A percentile compares a stretch with the other conserved stretches of the same genome.
phyloP scores from a whole-genome alignment of 768 basidiomycete genomes.

The Naematelia encephala region DNA sequence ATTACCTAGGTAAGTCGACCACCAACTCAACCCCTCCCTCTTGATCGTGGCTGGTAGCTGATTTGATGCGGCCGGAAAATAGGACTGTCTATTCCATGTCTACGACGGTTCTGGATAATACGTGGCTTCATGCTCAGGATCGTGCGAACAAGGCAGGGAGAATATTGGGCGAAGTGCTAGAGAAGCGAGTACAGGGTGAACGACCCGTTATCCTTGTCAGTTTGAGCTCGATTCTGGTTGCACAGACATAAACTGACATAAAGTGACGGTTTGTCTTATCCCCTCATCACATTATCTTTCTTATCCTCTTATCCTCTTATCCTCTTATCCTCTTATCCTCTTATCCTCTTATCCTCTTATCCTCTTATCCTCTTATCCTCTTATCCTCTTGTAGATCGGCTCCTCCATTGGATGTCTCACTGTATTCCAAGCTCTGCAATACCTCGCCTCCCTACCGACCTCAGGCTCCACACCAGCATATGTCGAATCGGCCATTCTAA shows the following conservation, averaged over 20 bases:
- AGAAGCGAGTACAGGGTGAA: slow-evolving; percentile 54
- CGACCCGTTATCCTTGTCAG: slow-evolving; percentile 53
- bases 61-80: not conserved
- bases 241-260: slow-evolving; percentile 1
- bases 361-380: not conserved
- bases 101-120: slow-evolving; percentile 47
- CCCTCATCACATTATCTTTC: not conserved
- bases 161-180: slow-evolving; percentile 54
- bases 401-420: slow-evolving; percentile 54
- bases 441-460: slow-evolving; percentile 40
- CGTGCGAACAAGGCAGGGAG: slow-evolving; percentile 54
- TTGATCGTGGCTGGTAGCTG: not conserved
- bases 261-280: no score
- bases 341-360: not conserved
- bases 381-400: slow-evolving; percentile 52
- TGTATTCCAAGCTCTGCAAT: slow-evolving; percentile 49
- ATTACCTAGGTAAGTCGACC: slow-evolving; percentile 38
- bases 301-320: not conserved
- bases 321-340: no score
- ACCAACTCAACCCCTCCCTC: not conserved
- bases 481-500: slow-evolving; percentile 54
- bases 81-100: slow-evolving; percentile 50
- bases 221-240: not conserved
- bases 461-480: slow-evolving; percentile 39
- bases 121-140: slow-evolving; percentile 51